Evolutionary conservation across 2,329 filamentous ascomycete species (phyloP), one percentile per base, ranked within the genome.

Genomic region (Penicillium sp.): DNA sequence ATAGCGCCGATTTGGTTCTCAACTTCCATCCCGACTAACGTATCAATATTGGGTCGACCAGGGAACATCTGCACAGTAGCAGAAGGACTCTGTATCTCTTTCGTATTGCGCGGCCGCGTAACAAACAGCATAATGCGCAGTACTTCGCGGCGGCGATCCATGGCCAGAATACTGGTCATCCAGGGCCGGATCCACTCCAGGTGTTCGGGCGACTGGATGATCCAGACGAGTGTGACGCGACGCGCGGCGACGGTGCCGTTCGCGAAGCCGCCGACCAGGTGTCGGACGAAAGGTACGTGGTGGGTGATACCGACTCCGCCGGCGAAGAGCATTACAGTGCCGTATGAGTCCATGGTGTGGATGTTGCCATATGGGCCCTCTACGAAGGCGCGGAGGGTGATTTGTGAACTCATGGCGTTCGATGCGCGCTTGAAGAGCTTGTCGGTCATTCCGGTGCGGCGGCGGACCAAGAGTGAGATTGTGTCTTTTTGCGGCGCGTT

Each of bases 261-360:
- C 46, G 82, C 81, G 68, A 80, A 86, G 3, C 86, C 86, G 46
- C 83, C 74, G 50, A 92, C 79, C 4, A 92, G 76, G 43, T 93
- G 86, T 47, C 84, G 85, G 8, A 96, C 80, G 68, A 95, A 95
- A 29, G 90, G 88, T 27, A 97, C 82, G 67, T 95, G 90, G 69
- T 97, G 92, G 1, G 92, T 95, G 72, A 99, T 97, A 54, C 93
- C 93, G 4, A 93, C 90, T 49, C 92, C 89, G 49, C 90, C 91
- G 11, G 92, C 91, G 65, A 96, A 90, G 49, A 99, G 84, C 55
- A 99, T 81, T 37, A 86, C 84, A 36, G 95, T 93, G 33, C 93
- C 92, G 70, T 96, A 97, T 7, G 91, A 96, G 70, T 90, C 85
- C 56, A 97, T 84, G 53, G 83, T 84, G 71, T 95, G 87, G 65